Evolutionary conservation across 768 basidiomycete species (phyloP).

Genomic region (Mrakia blollopis): DNA sequence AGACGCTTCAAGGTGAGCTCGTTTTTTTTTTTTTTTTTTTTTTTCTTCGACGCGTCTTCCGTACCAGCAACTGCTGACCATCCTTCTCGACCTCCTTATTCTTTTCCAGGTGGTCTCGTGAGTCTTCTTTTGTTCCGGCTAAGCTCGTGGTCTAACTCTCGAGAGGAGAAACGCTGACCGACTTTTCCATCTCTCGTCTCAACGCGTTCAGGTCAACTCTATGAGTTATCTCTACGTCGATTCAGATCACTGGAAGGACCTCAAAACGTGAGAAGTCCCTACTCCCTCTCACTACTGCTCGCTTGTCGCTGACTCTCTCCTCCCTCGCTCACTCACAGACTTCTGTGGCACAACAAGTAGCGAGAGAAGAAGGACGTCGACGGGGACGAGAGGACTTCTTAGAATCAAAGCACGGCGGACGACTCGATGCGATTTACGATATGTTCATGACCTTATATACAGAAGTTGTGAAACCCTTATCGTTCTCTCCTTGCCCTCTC

Average conservation of each 20-base stretch:
- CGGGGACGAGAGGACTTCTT: neutral
- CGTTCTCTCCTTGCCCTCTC: neutral
- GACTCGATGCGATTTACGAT: neutral
- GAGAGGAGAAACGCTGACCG: neutral
- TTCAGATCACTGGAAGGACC: slow-evolving; percentile 75
- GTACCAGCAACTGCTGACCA: slow-evolving; percentile 50
- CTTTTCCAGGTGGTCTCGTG: neutral
- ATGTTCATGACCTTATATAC: too few relatives aligned
- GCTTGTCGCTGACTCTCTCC: neutral
- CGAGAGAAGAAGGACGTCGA: neutral
- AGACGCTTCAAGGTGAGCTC: slow-evolving; percentile 95
- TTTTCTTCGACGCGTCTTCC: slow-evolving; percentile 44
- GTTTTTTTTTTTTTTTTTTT: slow-evolving; percentile 43
- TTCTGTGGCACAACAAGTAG: slow-evolving; percentile 85
- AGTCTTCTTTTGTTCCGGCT: neutral
- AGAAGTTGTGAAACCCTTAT: too few relatives aligned
- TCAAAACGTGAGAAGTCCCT: slow-evolving; percentile 64
- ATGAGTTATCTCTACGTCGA: slow-evolving; percentile 79
- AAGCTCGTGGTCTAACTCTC: neutral
- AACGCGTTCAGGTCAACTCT: neutral
- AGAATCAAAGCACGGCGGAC: neutral
- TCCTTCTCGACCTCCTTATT: neutral
- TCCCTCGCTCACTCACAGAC: slow-evolving; percentile 25
- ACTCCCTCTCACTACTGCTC: too few relatives aligned
- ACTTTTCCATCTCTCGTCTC: neutral